Conservation (phyloP, 306 rosid species). For the Aeschynomene evenia region DNA sequence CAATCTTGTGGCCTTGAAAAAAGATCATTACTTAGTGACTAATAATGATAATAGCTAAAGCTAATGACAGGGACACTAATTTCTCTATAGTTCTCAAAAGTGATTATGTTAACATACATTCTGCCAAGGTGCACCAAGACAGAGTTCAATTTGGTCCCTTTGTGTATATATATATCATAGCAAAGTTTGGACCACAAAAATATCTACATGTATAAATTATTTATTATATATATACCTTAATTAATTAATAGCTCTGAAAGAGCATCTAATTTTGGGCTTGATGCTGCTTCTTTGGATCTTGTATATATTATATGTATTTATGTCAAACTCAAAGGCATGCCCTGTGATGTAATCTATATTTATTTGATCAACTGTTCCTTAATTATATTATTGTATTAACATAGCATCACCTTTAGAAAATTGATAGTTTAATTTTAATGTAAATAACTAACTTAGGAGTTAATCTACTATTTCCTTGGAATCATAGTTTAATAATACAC, state of each 20-base stretch:
- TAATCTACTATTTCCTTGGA: neutral
- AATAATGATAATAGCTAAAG: conserved; percentile 19
- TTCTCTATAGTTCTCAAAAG: neutral
- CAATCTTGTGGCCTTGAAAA: neutral
- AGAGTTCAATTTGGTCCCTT: conserved; percentile 5
- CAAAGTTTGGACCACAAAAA: conserved; percentile 24
- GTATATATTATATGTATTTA: neutral
- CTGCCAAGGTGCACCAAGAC: conserved; percentile 8
- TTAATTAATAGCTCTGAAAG: neutral
- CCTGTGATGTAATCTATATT: neutral
- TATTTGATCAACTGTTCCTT: neutral
- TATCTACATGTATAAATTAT: neutral
- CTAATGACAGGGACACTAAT: conserved; percentile 16
- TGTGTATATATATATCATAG: neutral
- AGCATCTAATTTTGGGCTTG: conserved; percentile 21
- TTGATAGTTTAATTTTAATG: conserved; percentile 16
- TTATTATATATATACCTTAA: neutral
- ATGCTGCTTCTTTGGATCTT: conserved; percentile 3
- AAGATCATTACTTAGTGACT: conserved; percentile 4
- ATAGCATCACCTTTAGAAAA: neutral
- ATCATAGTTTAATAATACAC: neutral
- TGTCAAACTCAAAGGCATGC: conserved; percentile 30
- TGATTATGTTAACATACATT: conserved; percentile 10
- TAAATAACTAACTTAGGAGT: neutral
- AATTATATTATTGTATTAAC: neutral